Evolutionary conservation across 1,139 yeast species (phyloP).

Genomic region (Magnusiomyces sp.): DNA sequence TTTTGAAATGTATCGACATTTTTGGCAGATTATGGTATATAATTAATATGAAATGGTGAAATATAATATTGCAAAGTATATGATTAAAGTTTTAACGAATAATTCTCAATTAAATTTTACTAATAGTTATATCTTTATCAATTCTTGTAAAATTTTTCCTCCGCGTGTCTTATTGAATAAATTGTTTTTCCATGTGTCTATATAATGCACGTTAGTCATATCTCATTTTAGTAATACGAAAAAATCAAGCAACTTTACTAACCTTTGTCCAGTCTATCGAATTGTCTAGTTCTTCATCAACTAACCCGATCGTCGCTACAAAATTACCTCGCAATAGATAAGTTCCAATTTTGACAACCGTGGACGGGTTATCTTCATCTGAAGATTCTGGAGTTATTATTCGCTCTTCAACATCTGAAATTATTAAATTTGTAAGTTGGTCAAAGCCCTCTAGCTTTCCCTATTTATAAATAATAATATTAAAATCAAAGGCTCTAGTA

Average conservation of each 20-base stretch:
- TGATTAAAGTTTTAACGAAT: background rate
- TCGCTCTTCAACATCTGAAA: conserved; percentile 53
- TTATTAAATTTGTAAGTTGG: conserved; percentile 64
- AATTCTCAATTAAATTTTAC: background rate
- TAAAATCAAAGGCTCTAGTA: conserved; percentile 17
- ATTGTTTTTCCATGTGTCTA: conserved; percentile 25
- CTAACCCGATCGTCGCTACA: conserved; percentile 67
- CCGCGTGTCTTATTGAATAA: conserved; percentile 24
- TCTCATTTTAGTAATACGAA: background rate
- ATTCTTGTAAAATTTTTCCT: conserved; percentile 12
- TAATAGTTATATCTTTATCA: background rate
- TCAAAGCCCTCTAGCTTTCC: conserved; percentile 80
- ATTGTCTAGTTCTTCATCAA: conserved; percentile 46
- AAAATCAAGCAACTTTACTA: conserved; percentile 15
- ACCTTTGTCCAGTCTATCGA: conserved; percentile 52
- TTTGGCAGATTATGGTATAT: background rate
- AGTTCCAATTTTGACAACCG: conserved; percentile 51
- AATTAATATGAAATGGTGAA: background rate
- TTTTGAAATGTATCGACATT: background rate
- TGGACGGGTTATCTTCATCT: conserved; percentile 40
- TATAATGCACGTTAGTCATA: conserved; percentile 2
- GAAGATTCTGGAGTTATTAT: conserved; percentile 28
- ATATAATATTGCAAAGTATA: background rate
- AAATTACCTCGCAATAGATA: conserved; percentile 74
- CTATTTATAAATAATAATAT: conserved; percentile 20